Evolutionary conservation across 805 yeast genomes (phyloP).

Genomic region (Torulaspora franciscae): DNA sequence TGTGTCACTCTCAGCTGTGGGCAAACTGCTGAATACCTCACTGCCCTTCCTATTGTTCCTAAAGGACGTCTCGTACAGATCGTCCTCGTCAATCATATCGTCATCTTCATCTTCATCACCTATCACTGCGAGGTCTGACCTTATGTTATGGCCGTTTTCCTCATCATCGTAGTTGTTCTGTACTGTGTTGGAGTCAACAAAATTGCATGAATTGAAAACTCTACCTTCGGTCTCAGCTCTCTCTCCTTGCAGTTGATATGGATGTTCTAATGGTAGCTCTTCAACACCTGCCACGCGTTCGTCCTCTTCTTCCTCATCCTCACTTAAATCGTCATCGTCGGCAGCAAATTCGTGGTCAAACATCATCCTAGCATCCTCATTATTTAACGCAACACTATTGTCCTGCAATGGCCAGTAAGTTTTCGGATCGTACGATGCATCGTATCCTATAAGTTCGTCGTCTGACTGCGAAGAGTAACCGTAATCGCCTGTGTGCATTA

Average conservation of each 20-base stretch:
- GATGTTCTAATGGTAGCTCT: slow-evolving; percentile 2
- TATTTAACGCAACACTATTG: slow-evolving; percentile 21
- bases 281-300: slow-evolving; percentile 5
- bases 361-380: slow-evolving; percentile 30
- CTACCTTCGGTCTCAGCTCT: slow-evolving; percentile 2
- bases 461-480: slow-evolving; percentile 18
- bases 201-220: slow-evolving; percentile 11
- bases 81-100: slow-evolving; percentile 22
- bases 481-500: slow-evolving; percentile 11
- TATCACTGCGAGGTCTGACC: slow-evolving; percentile 11
- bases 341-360: slow-evolving; percentile 32
- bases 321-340: slow-evolving; percentile 27
- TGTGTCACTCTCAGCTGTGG: neutral
- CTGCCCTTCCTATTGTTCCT: slow-evolving; percentile 15
- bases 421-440: slow-evolving; percentile 19
- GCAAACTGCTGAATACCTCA: slow-evolving; percentile 13
- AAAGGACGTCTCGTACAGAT: slow-evolving; percentile 17
- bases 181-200: slow-evolving; percentile 12
- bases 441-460: slow-evolving; percentile 16
- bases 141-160: neutral
- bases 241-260: neutral
- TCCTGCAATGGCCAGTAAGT: slow-evolving; percentile 28
- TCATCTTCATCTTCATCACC: slow-evolving; percentile 17
- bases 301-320: slow-evolving; percentile 26
- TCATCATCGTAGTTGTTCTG: neutral